Conservation (phyloP, 1,139 yeast species). For the Suhomyces taliae region DNA sequence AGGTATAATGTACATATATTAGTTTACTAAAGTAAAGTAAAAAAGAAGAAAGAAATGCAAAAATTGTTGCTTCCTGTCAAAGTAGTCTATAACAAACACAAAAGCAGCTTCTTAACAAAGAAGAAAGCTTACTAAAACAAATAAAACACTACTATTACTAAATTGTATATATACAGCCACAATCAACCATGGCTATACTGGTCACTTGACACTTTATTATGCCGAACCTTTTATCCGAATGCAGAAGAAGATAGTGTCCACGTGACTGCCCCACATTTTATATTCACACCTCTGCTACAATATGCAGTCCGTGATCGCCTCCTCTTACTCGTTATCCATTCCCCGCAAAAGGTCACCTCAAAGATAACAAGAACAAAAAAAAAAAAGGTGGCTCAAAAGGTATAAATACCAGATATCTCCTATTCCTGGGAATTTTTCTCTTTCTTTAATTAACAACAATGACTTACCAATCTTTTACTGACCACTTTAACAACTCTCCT, state of each 20-base stretch:
- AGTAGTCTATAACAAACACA: no score
- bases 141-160: no score
- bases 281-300: background rate
- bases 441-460: slow-evolving; percentile 2
- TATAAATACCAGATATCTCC: background rate
- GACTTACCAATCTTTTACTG: slow-evolving; percentile 18
- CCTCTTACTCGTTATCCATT: background rate
- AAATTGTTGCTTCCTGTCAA: no score
- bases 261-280: background rate
- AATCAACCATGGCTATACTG: background rate
- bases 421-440: background rate
- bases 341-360: background rate
- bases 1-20: background rate
- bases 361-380: no score
- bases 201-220: no score
- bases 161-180: background rate
- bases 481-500: slow-evolving; percentile 19
- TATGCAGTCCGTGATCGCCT: background rate
- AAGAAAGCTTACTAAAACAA: no score
- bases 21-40: no score
- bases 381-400: background rate
- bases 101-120: no score
- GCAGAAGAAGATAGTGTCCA: background rate
- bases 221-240: background rate
- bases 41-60: no score